A percentile compares a stretch with the other conserved stretches of the same genome.
Evolutionary conservation across 139 green algal genomes (phyloP).

Genomic region (Picochlorum sp.): DNA sequence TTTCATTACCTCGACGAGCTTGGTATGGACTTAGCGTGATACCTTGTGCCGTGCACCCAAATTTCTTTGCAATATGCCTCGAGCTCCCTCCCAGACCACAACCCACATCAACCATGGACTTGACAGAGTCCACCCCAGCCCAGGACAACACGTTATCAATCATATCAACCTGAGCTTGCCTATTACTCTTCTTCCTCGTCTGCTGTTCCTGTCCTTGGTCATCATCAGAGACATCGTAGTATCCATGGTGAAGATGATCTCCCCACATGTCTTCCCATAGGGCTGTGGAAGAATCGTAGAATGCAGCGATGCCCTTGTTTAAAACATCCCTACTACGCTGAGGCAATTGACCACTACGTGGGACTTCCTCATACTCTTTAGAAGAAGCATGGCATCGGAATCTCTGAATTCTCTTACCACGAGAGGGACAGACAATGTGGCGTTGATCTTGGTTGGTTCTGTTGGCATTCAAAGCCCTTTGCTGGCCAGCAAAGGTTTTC

Average conservation of each 20-base stretch:
- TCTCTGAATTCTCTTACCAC: too few species aligned
- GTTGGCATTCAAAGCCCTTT: too few species aligned
- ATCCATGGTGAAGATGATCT: conserved; percentile 93
- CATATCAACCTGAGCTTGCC: conserved; percentile 89
- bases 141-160: conserved; percentile 82
- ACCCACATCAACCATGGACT: conserved; percentile 86
- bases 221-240: conserved; percentile 49
- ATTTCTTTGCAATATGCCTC: conserved; percentile 76
- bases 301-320: conserved; percentile 87
- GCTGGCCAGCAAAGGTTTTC: too few species aligned
- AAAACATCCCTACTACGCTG: conserved; percentile 23
- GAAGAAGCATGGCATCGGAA: too few species aligned
- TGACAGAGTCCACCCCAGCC: conserved; percentile 41
- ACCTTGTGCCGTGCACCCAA: conserved; percentile 45
- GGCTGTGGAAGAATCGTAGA: conserved; percentile 85
- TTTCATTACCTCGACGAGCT: conserved; percentile 66
- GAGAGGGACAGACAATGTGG: too few species aligned
- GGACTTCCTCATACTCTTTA: too few species aligned
- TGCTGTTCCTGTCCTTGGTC: too few species aligned
- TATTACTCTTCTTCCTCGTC: conserved; percentile 35
- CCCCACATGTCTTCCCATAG: conserved; percentile 92
- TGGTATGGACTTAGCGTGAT: conserved; percentile 86
- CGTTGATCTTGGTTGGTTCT: too few species aligned
- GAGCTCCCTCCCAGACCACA: conserved; percentile 89
- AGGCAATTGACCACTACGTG: too few species aligned